Conservation (phyloP, 78 protist genomes). For the Guillardia theta region DNA sequence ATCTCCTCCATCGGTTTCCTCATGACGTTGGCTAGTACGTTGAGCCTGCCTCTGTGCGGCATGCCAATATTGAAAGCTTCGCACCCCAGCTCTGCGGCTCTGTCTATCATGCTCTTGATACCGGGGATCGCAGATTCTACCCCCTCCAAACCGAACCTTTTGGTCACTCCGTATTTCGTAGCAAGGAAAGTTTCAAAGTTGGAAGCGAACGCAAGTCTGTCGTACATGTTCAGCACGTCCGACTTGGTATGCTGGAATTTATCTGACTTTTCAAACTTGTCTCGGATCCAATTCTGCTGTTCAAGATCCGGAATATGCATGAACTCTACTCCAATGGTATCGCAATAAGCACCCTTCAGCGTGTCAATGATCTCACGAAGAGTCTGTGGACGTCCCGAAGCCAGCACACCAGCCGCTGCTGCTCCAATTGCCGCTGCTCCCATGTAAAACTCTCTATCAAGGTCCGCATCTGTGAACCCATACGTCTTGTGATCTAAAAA, state of each 20-base stretch:
- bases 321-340: conserved; percentile 64
- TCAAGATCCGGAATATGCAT: conserved; percentile 52
- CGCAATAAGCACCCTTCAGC: conserved; percentile 42
- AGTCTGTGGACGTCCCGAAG: not conserved
- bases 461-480: conserved; percentile 25
- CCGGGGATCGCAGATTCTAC: conserved; percentile 59
- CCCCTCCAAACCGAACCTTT: conserved; percentile 95
- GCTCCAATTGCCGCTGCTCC: not conserved
- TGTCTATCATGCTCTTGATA: conserved; percentile 79
- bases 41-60: conserved; percentile 94
- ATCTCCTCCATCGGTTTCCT: conserved; percentile 85
- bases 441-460: not conserved
- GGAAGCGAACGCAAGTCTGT: conserved; percentile 22
- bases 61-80: conserved; percentile 84
- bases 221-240: conserved; percentile 26
- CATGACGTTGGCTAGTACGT: conserved; percentile 71
- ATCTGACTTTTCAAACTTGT: conserved; percentile 24
- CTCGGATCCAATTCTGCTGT: not conserved
- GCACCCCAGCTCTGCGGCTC: conserved; percentile 74
- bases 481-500: not conserved
- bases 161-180: conserved; percentile 50
- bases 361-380: not conserved
- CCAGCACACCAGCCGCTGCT: not conserved
- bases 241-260: not conserved
- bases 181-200: conserved; percentile 50